Evolutionary conservation across 108 stramenopile genomes (phyloP).

Genomic region (Pseudonitzschia multistriata): DNA sequence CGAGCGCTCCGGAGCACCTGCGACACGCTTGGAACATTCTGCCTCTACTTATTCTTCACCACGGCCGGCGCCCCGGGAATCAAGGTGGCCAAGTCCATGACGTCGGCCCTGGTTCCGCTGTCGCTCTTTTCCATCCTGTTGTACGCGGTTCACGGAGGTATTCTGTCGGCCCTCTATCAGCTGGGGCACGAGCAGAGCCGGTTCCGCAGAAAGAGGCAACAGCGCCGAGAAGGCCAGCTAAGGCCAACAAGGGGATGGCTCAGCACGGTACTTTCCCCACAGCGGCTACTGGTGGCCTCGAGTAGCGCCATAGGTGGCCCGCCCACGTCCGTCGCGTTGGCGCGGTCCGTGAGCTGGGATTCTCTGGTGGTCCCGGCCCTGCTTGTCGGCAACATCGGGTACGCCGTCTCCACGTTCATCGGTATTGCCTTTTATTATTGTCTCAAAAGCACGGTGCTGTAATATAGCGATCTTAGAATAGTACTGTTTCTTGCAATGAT

Average conservation of each 20-base stretch:
- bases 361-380: slow-evolving; percentile 64
- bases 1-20: slow-evolving; percentile 33
- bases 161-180: slow-evolving; percentile 38
- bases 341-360: slow-evolving; percentile 60
- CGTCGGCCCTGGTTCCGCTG: slow-evolving; percentile 55
- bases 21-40: slow-evolving; percentile 54
- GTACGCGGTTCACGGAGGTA: slow-evolving; percentile 62
- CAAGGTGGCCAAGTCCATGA: slow-evolving; percentile 64
- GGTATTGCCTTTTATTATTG: slow-evolving; percentile 30
- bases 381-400: slow-evolving; percentile 80
- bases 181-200: slow-evolving; percentile 8
- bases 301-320: slow-evolving; percentile 85
- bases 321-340: slow-evolving; percentile 79
- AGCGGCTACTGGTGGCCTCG: slow-evolving; percentile 69
- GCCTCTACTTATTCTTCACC: slow-evolving; percentile 79
- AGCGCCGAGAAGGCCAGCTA: background rate
- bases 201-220: background rate
- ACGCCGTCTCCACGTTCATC: slow-evolving; percentile 66
- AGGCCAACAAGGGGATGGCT: background rate
- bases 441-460: too few relatives aligned
- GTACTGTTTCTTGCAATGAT: too few relatives aligned
- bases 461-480: too few relatives aligned
- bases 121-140: slow-evolving; percentile 53
- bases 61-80: slow-evolving; percentile 83
- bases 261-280: slow-evolving; percentile 36